Evolutionary conservation across 768 basidiomycete species (phyloP), one percentile per base, ranked within the genome.

Genomic region (Pisolithus sp.): DNA sequence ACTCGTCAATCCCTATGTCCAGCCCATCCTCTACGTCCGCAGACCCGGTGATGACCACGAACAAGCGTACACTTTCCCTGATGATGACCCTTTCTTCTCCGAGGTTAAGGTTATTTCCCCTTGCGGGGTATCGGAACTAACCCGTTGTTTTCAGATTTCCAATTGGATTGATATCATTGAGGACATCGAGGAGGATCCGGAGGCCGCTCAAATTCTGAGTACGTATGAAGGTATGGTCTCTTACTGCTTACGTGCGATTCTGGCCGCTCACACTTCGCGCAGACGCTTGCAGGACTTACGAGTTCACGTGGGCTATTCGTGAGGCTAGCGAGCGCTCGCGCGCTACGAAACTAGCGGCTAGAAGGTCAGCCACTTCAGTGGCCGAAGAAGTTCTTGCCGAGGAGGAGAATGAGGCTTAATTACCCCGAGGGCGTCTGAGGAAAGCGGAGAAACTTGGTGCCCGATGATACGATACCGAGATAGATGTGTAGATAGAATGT

Each of bases 71-170:
- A 74, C 73, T 40, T 93, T 92, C 74, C 78, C 78, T 17, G 83
- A 89, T 47, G 91, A 93, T 61, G 91, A 93, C 62, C 89, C 91
- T 5, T 93, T 92, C 80, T 94, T 94, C 79, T 93, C 92, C 21
- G 93, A 95, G 70, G 78, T 26, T 81, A 51, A 18, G 64, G 52
- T 46, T 23, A 36, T 17, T 31, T 23, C 23, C 26, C 39, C 30
- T 38, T 20, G n/a, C 13, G 46, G 46, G n/a, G 42, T 13, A 15
- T 21, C 52, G 36, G n/a, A 21, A 31, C 41, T 40, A 43, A 47
- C 40, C 42, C 36, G n/a, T 26, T 5, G 37, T 48, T 3, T 7
- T 7, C 52, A 76, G 73, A 74, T 85, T 40, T 93, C 90, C 38
- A 88, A 90, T 69, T 80, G 92, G 66, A 88, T 95, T 56, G 92